Base-by-base conservation (phyloP, 2,329 filamentous ascomycete genomes). In the Lasiodiplodia citricola region DNA sequence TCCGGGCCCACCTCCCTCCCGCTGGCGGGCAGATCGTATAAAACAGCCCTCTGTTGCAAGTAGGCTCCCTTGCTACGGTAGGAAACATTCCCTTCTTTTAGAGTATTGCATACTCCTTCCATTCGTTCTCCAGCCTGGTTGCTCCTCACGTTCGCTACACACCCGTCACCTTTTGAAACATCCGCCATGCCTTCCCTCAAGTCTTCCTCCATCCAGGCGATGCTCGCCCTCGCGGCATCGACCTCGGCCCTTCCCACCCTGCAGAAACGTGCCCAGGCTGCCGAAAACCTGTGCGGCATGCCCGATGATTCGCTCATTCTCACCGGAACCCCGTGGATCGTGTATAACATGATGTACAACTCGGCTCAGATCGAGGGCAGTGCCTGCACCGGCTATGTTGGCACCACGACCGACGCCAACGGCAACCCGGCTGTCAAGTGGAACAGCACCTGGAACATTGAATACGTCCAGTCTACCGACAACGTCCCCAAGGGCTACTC, bases 341-440 rank as follows among this genome's bases (percentile, higher is more conserved):
- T 83, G 18, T 83, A 77, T 72, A 82, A 80, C 71, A 83, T 83
- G 81, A 80, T 81, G 68, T 83, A 83, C 75, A 81, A 81, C 71
- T 77, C 79, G 62, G 73, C 77, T 37, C 70, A 75, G 58, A 82
- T 81, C 50, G 74, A 75, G 8, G 81, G 81, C 8, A 79, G 76
- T 18, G 78, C 78, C 50, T 83, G 82, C 74, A 83, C 81, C 0
- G 75, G 75, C 56, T 83, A 80, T 71, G 75, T 77, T 21, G 72
- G 74, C 41, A 74, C 78, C 14, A 72, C 74, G 0, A 77, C 74
- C 2, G 69, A 70, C 16, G 58, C 70, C 16, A 72, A 72, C n/a
- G 79, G 80, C 7, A 74, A 74, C 21, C 76, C 78, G 65, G 73
- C 78, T 21, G 77, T 82, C 25, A 71, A 76, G 23, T 83, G 81